These are phyloP conservation scores for Yarrowia alimentaria DNA, from an alignment of 805 yeast genomes.

Conservation along the genomic window DNA sequence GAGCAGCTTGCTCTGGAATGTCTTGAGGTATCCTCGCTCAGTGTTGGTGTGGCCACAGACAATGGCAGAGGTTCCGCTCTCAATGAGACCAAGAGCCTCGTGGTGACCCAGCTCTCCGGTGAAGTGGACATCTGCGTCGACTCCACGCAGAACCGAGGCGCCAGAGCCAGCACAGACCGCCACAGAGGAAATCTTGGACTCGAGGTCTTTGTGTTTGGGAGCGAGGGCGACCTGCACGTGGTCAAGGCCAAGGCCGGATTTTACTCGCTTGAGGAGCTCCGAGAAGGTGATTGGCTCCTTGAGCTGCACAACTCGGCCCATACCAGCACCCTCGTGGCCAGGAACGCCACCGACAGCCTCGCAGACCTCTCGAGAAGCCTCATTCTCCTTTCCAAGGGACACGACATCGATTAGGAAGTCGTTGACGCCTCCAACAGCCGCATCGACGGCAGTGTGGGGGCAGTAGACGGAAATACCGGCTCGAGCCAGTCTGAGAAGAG, in stretches of 20 bases:
- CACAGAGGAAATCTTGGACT: slow-evolving; percentile 43
- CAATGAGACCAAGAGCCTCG: slow-evolving; percentile 71
- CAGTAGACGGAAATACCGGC: slow-evolving; percentile 84
- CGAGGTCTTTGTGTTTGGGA: slow-evolving; percentile 35
- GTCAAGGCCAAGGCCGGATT: slow-evolving; percentile 50
- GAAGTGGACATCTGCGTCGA: slow-evolving; percentile 65
- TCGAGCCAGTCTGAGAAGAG: slow-evolving; percentile 68
- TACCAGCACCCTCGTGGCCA: slow-evolving; percentile 60
- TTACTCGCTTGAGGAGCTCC: slow-evolving; percentile 52
- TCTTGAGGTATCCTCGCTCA: slow-evolving; percentile 75
- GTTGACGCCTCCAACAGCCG: slow-evolving; percentile 89
- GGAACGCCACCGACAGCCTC: slow-evolving; percentile 44
- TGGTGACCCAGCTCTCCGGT: slow-evolving; percentile 97
- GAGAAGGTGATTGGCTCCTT: slow-evolving; percentile 45
- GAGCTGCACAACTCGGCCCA: slow-evolving; percentile 70
- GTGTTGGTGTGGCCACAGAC: slow-evolving; percentile 89
- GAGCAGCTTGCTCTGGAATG: slow-evolving; percentile 51
- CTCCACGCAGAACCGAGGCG: slow-evolving; percentile 59
- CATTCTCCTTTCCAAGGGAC: slow-evolving; percentile 38
- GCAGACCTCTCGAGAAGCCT: slow-evolving; percentile 42
- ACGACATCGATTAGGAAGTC: slow-evolving; percentile 80
- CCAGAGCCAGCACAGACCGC: slow-evolving; percentile 98
- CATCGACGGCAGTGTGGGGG: slow-evolving; percentile 96
- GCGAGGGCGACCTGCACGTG: slow-evolving; percentile 63
- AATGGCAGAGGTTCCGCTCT: slow-evolving; percentile 67